Percentiles rank a stretch among this genome's conserved stretches.
Conservation (phyloP, 163 green algal species). For the Prototheca stagnorum region DNA sequence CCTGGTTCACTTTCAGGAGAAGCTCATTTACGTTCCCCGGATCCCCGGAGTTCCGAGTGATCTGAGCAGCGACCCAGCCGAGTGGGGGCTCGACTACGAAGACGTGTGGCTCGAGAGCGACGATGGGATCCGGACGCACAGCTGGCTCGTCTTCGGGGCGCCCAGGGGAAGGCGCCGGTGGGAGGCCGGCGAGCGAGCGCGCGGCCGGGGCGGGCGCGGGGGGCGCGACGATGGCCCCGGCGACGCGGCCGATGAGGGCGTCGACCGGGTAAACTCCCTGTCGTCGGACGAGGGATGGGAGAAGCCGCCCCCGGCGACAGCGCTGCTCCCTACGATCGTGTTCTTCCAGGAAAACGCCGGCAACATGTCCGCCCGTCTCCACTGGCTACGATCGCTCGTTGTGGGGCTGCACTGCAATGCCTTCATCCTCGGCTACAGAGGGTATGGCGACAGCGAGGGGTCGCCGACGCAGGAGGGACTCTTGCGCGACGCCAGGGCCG, state of each 20-base stretch:
- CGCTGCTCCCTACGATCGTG: conserved; percentile 47
- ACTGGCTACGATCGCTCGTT: conserved; percentile 54
- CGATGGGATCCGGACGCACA: conserved; percentile 67
- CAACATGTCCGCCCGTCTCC: conserved; percentile 76
- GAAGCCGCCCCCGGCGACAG: too few relatives aligned
- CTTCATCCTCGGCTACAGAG: conserved; percentile 62
- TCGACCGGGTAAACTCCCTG: too few relatives aligned
- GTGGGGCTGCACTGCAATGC: conserved; percentile 25
- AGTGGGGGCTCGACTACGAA: conserved; percentile 43
- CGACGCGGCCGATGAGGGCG: too few relatives aligned
- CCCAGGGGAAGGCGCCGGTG: too few relatives aligned
- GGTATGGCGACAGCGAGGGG: conserved; percentile 59
- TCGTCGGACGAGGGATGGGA: too few relatives aligned
- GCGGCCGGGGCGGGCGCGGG: too few relatives aligned
- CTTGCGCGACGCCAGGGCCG: conserved; percentile 43
- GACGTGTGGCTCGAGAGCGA: conserved; percentile 47
- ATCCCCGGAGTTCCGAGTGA: conserved; percentile 47
- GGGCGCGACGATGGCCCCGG: too few relatives aligned
- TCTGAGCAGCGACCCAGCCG: conserved; percentile 25
- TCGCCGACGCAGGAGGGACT: conserved; percentile 51
- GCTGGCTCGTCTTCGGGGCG: conserved; percentile 74
- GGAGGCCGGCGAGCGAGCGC: too few relatives aligned
- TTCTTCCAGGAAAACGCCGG: conserved; percentile 84
- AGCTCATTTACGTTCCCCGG: conserved; percentile 59
- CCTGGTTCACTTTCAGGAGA: conserved; percentile 40